A percentile compares a stretch with the other conserved stretches of the same genome.
These are phyloP conservation scores for Escallonia rubra DNA, from an alignment of 129 eudicot species.

Conservation along the genomic window DNA sequence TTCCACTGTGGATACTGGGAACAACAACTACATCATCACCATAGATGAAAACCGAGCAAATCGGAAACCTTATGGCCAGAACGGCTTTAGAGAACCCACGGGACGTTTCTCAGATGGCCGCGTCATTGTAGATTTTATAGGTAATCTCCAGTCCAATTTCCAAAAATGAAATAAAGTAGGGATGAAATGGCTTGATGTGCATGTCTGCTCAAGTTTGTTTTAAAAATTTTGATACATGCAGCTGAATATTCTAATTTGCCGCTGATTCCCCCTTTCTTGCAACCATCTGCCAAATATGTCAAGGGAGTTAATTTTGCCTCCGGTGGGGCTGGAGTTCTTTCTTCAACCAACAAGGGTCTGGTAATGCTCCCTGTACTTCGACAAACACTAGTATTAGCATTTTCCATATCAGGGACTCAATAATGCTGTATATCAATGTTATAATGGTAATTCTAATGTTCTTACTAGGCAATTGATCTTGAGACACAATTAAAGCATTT, in stretches of 20 bases:
- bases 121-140: constrained; percentile 24
- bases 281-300: constrained; percentile 24
- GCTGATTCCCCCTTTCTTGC: constrained; percentile 30
- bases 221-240: constrained; percentile 2
- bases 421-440: background rate
- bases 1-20: constrained; percentile 34
- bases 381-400: background rate
- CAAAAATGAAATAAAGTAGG: background rate
- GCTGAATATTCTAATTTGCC: constrained; percentile 37
- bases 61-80: constrained; percentile 30
- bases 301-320: constrained; percentile 41
- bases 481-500: constrained; percentile 33
- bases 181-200: background rate
- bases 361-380: constrained; percentile 3
- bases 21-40: constrained; percentile 33
- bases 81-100: constrained; percentile 33
- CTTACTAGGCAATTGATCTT: constrained; percentile 24
- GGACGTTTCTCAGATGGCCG: constrained; percentile 41
- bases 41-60: constrained; percentile 28
- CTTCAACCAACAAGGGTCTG: constrained; percentile 26
- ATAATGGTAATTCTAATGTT: background rate
- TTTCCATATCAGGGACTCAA: background rate
- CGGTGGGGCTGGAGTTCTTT: constrained; percentile 39
- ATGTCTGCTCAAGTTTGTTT: background rate
- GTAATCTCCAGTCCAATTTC: background rate